phyloP scores from a whole-genome alignment of 176 grass and related monocot genomes.

The Triticum aestivum region DNA sequence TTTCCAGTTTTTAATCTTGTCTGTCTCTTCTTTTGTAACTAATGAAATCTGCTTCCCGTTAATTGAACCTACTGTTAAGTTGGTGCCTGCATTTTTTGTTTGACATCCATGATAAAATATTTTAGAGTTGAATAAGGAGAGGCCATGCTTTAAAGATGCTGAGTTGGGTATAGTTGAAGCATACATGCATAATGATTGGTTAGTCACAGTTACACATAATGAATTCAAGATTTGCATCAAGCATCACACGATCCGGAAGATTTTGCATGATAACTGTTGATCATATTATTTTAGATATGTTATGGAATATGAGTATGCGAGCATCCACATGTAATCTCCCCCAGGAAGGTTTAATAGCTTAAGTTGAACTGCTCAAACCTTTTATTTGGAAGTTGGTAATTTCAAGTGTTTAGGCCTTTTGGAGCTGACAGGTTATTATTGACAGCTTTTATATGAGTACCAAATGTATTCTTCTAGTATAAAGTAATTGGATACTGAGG shows the following conservation, averaged over 20 bases:
- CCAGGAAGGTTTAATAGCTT: background rate
- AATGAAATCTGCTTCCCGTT: background rate
- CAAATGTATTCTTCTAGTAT: background rate
- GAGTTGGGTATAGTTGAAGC: background rate
- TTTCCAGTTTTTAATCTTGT: background rate
- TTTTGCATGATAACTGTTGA: background rate
- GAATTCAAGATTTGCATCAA: constrained; percentile 12
- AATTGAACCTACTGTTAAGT: background rate
- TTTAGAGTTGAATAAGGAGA: constrained; percentile 19
- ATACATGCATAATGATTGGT: constrained; percentile 10
- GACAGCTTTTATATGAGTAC: background rate
- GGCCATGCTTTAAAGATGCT: background rate
- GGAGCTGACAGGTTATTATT: background rate
- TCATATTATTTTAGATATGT: background rate
- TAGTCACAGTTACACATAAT: background rate
- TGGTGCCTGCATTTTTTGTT: background rate
- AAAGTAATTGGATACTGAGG: background rate
- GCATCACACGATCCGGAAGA: background rate
- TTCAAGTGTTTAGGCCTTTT: background rate
- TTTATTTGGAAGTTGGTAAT: background rate
- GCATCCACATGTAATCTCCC: background rate
- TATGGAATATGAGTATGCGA: background rate
- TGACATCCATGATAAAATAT: background rate
- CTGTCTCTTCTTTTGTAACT: background rate
- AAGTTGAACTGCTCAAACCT: background rate